Conservation (phyloP, 148 eudicot genomes). For the Suaeda aralocaspica region DNA sequence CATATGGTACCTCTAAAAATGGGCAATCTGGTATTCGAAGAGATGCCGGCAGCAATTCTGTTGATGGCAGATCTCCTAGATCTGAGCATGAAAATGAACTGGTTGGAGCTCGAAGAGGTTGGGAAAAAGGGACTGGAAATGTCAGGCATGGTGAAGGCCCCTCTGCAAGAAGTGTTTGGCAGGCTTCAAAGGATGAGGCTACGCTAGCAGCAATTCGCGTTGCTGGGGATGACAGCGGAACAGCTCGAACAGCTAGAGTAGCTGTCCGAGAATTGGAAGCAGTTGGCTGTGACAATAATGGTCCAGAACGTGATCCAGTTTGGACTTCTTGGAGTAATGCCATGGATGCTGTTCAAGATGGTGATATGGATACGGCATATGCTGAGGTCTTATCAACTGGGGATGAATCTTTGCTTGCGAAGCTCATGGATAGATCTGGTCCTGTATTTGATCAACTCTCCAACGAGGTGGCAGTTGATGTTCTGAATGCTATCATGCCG, state of each 20-base stretch:
- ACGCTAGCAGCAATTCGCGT: slow-evolving; percentile 89
- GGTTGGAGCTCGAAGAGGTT: slow-evolving; percentile 57
- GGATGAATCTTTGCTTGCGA: slow-evolving; percentile 81
- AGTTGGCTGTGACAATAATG: slow-evolving; percentile 49
- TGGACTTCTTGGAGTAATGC: slow-evolving; percentile 97
- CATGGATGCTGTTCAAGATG: slow-evolving; percentile 84
- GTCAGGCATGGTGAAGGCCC: slow-evolving; percentile 92
- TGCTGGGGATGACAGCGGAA: slow-evolving; percentile 84
- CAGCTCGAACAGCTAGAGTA: slow-evolving; percentile 51
- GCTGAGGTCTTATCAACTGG: slow-evolving; percentile 82
- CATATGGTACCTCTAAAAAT: slow-evolving; percentile 49
- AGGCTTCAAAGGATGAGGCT: slow-evolving; percentile 97
- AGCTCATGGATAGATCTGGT: slow-evolving; percentile 91
- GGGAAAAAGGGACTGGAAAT: slow-evolving; percentile 70
- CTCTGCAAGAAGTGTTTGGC: slow-evolving; percentile 98
- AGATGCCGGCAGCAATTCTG: slow-evolving; percentile 45
- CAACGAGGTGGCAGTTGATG: slow-evolving; percentile 71
- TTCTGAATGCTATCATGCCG: slow-evolving; percentile 67
- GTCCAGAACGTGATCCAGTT: slow-evolving; percentile 66
- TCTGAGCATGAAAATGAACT: slow-evolving; percentile 67
- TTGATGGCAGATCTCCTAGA: slow-evolving; percentile 64
- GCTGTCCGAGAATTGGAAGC: slow-evolving; percentile 75
- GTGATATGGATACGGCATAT: slow-evolving; percentile 87
- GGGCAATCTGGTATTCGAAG: slow-evolving; percentile 58
- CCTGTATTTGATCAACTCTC: slow-evolving; percentile 85